A percentile compares a stretch with the other conserved stretches of the same genome.
Conservation (phyloP, 129 eudicot species). For the Flaveria robusta region DNA sequence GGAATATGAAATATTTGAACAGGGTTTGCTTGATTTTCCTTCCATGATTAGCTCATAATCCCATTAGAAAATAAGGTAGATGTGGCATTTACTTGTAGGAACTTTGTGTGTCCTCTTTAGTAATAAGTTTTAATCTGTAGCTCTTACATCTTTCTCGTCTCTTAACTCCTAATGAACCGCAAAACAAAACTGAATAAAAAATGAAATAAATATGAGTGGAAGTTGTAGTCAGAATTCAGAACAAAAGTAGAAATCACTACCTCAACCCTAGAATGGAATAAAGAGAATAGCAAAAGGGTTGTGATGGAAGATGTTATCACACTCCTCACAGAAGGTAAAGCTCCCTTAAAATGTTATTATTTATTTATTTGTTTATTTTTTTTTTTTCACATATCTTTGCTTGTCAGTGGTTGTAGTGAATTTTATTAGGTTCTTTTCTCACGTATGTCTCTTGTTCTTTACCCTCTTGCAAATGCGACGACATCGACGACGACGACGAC, state of each 20-base stretch:
- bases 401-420: not conserved
- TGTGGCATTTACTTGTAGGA: not conserved
- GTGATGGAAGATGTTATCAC: not conserved
- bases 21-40: not conserved
- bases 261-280: not conserved
- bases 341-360: not conserved
- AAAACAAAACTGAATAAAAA: not conserved
- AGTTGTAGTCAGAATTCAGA: slow-evolving; percentile 8
- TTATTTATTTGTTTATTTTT: not conserved
- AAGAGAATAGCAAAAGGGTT: not conserved
- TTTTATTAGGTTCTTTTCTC: not conserved
- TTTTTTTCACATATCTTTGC: not conserved
- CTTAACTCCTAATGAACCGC: not conserved
- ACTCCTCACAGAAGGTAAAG: not conserved
- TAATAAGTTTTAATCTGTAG: too few species aligned
- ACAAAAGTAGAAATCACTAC: not conserved
- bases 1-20: slow-evolving; percentile 6
- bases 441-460: not conserved
- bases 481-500: too few species aligned
- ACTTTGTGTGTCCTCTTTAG: not conserved
- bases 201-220: not conserved
- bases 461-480: not conserved
- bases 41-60: not conserved
- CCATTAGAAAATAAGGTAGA: not conserved
- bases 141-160: too few species aligned